Percentiles rank a stretch among this genome's conserved stretches.
phyloP scores from a whole-genome alignment of 805 yeast species.

The Cyberlindnera suaveolens region DNA sequence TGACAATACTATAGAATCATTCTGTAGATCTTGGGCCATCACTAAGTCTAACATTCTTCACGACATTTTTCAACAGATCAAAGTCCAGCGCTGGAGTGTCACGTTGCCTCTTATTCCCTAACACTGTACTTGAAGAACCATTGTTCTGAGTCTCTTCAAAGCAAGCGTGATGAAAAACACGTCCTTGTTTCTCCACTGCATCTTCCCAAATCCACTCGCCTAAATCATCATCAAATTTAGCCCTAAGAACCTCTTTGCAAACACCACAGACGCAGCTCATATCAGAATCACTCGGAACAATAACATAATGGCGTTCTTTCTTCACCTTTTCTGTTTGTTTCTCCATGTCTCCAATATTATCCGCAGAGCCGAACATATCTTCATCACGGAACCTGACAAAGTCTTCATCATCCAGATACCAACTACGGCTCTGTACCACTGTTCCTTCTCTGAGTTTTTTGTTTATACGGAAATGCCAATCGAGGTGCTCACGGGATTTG shows the following conservation, averaged over 20 bases:
- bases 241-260: slow-evolving; percentile 59
- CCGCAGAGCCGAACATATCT: slow-evolving; percentile 31
- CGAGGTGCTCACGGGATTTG: slow-evolving; percentile 64
- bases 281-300: slow-evolving; percentile 25
- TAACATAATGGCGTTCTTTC: slow-evolving; percentile 24
- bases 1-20: too few relatives aligned
- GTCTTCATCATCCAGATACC: slow-evolving; percentile 69
- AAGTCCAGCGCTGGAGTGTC: slow-evolving; percentile 11
- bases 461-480: slow-evolving; percentile 94
- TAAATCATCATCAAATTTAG: slow-evolving; percentile 63
- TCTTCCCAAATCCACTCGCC: slow-evolving; percentile 84
- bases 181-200: slow-evolving; percentile 45
- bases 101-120: slow-evolving; percentile 8
- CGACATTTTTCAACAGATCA: slow-evolving; percentile 11
- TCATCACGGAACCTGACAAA: slow-evolving; percentile 74
- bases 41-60: slow-evolving; percentile 12
- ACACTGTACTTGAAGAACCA: slow-evolving; percentile 1
- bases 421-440: slow-evolving; percentile 64
- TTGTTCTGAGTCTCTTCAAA: slow-evolving; percentile 46
- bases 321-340: slow-evolving; percentile 7
- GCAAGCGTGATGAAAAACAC: slow-evolving; percentile 62
- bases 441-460: slow-evolving; percentile 56
- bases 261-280: slow-evolving; percentile 59
- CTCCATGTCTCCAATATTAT: slow-evolving; percentile 8
- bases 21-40: background rate